Evolutionary conservation across 176 grass and related monocot genomes (phyloP).

Genomic region (Musa itinerans): DNA sequence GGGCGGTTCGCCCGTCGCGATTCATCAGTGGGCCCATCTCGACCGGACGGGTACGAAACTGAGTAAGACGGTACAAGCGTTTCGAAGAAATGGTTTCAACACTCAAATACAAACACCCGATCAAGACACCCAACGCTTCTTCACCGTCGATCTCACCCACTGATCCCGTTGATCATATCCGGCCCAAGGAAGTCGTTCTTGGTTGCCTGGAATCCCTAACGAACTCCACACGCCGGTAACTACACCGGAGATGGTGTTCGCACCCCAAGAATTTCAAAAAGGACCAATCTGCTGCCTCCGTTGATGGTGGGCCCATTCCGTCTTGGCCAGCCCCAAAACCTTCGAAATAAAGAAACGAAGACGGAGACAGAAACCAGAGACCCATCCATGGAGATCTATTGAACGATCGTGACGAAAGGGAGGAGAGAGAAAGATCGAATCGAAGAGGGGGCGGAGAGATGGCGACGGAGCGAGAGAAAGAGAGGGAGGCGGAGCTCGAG

Average conservation of each 20-base stretch:
- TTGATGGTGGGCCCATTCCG: background rate
- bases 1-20: too few species aligned
- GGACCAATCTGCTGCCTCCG: conserved; percentile 2
- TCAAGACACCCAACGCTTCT: too few species aligned
- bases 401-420: background rate
- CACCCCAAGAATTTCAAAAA: background rate
- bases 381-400: background rate
- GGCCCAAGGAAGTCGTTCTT: background rate
- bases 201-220: background rate
- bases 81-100: too few species aligned
- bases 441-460: conserved; percentile 27
- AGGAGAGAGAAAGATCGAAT: background rate
- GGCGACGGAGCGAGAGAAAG: conserved; percentile 93
- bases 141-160: too few species aligned
- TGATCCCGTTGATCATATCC: too few species aligned
- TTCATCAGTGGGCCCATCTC: too few species aligned
- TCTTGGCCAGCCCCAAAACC: background rate
- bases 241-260: background rate
- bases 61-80: too few species aligned
- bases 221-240: background rate
- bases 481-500: conserved; percentile 95
- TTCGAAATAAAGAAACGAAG: conserved; percentile 13
- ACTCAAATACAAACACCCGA: too few species aligned
- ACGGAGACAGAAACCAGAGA: conserved; percentile 10
- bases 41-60: too few species aligned